Conservation (phyloP, 1,284 basidiomycete genomes). For the Naganishia sp. region DNA sequence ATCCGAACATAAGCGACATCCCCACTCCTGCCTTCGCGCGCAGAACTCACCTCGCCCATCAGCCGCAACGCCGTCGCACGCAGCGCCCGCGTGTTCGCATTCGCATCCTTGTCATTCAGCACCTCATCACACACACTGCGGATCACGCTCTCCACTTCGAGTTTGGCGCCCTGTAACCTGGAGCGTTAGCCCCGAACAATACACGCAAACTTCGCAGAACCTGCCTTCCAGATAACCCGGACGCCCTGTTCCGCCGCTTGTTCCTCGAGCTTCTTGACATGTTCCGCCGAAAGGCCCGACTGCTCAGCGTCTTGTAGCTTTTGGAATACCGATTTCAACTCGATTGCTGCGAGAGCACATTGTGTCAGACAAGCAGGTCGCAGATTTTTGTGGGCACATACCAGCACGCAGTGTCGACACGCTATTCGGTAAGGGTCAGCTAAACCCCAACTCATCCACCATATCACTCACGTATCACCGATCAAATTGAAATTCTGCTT, state of each 20-base stretch:
- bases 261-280: conserved; percentile 87
- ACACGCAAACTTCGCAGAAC: conserved; percentile 21
- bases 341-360: conserved; percentile 63
- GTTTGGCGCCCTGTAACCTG: conserved; percentile 73
- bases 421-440: conserved; percentile 53
- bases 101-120: conserved; percentile 58
- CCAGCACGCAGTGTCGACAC: conserved; percentile 78
- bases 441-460: not conserved
- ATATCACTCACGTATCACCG: conserved; percentile 74
- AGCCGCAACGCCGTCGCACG: conserved; percentile 80
- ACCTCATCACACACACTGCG: conserved; percentile 90
- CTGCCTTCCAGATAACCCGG: conserved; percentile 85
- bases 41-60: conserved; percentile 70
- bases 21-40: not conserved
- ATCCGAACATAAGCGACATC: not conserved
- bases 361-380: not conserved
- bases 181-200: not conserved
- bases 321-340: conserved; percentile 93
- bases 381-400: conserved; percentile 11
- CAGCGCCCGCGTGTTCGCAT: conserved; percentile 65
- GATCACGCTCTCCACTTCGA: conserved; percentile 91
- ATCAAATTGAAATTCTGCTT: conserved; percentile 92
- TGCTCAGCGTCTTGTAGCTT: conserved; percentile 90
- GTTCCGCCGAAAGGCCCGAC: conserved; percentile 80
- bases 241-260: conserved; percentile 93